phyloP scores from a whole-genome alignment of 23 red algal species.

The Pyropia haitanensis region DNA sequence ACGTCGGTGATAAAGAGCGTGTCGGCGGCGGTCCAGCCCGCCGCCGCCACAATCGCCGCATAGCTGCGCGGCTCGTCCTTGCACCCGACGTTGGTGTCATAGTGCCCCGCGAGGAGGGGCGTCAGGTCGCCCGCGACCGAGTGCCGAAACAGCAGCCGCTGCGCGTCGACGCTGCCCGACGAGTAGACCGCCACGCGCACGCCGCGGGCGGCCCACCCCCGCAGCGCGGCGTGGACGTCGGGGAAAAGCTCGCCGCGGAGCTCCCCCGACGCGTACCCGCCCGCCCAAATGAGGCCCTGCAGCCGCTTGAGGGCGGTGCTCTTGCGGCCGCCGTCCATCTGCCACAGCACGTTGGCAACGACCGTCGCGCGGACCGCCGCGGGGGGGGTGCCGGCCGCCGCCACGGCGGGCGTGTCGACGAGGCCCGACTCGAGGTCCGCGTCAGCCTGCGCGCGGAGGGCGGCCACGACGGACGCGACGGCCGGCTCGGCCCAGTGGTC shows the following conservation, averaged over 20 bases:
- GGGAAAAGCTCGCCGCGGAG: background rate
- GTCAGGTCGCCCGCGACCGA: background rate
- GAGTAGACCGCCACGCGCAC: background rate
- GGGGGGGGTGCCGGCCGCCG: background rate
- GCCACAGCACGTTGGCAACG: background rate
- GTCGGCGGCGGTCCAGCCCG: background rate
- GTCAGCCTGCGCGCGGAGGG: background rate
- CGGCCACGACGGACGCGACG: background rate
- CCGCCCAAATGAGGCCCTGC: background rate
- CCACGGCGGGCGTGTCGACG: background rate
- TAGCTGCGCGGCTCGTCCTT: background rate
- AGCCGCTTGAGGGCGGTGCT: background rate
- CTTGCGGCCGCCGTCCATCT: background rate
- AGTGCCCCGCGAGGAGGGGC: background rate
- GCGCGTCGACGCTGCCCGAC: background rate
- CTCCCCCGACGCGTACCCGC: background rate
- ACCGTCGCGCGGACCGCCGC: background rate
- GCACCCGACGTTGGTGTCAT: background rate
- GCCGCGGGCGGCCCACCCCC: background rate
- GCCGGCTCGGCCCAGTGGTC: background rate
- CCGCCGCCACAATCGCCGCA: background rate
- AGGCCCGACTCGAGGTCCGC: background rate
- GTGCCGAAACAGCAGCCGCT: background rate
- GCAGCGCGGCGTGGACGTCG: background rate
- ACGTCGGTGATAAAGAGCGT: background rate